phyloP scores from a whole-genome alignment of 225 moss, liverwort and hornwort genomes.

The Ulota crispa region DNA sequence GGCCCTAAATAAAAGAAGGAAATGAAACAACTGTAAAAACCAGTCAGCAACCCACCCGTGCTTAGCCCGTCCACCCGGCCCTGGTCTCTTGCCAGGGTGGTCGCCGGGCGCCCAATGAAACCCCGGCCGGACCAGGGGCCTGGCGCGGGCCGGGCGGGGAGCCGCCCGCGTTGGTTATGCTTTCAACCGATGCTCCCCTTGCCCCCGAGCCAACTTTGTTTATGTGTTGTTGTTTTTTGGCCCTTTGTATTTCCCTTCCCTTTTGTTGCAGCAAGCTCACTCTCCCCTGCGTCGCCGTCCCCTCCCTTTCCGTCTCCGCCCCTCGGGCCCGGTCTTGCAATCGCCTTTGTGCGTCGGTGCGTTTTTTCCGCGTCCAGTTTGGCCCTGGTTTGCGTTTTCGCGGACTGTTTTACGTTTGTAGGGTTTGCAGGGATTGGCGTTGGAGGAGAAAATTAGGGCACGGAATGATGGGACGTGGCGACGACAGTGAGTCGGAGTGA shows the following conservation, averaged over 20 bases:
- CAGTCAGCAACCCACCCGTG: constrained; percentile 5
- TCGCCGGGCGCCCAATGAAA: not conserved
- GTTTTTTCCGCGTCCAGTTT: not conserved
- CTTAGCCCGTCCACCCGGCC: not conserved
- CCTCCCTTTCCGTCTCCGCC: not conserved
- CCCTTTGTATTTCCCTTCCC: not conserved
- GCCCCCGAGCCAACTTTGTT: not conserved
- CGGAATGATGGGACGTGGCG: constrained; percentile 23
- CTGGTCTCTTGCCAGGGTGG: not conserved
- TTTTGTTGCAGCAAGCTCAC: not conserved
- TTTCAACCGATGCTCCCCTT: constrained; percentile 45
- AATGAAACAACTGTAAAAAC: not conserved
- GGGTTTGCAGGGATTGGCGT: constrained; percentile 35
- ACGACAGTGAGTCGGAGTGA: constrained; percentile 3
- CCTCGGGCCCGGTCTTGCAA: not conserved
- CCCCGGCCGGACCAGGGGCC: constrained; percentile 1
- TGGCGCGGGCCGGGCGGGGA: constrained; percentile 11
- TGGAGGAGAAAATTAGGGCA: constrained; percentile 38
- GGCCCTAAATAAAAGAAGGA: not conserved
- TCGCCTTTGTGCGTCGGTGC: not conserved
- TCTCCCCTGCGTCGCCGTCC: constrained; percentile 4
- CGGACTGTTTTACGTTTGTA: constrained; percentile 4
- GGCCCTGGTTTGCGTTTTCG: not conserved
- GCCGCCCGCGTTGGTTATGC: constrained; percentile 39
- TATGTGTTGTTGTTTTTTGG: constrained; percentile 6